Evolutionary conservation across 2,329 filamentous ascomycete genomes (phyloP).

Genomic region (Cercospora zeina): DNA sequence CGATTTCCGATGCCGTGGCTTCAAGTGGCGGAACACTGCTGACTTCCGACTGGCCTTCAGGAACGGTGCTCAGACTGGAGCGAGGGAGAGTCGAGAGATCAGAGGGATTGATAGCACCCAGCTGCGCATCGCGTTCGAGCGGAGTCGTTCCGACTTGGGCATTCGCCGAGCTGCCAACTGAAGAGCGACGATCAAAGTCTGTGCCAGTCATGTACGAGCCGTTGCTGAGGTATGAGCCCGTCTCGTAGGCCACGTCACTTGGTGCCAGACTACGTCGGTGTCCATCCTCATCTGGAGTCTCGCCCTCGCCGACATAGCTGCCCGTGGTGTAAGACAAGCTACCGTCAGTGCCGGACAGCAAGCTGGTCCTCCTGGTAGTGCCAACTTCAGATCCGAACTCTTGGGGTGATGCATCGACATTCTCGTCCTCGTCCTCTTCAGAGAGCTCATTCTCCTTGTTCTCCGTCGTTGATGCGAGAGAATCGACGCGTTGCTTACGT

Average conservation of each 20-base stretch:
- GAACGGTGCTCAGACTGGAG: slow-evolving; percentile 29
- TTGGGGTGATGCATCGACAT: slow-evolving; percentile 25
- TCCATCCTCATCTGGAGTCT: slow-evolving; percentile 34
- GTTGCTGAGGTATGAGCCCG: slow-evolving; percentile 50
- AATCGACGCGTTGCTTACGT: slow-evolving; percentile 35
- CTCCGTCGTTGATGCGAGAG: slow-evolving; percentile 19
- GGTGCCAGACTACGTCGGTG: slow-evolving; percentile 46
- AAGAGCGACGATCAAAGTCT: slow-evolving; percentile 49
- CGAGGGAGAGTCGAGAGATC: slow-evolving; percentile 21
- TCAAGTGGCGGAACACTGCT: slow-evolving; percentile 24
- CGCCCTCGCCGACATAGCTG: slow-evolving; percentile 33
- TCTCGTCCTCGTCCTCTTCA: slow-evolving; percentile 48
- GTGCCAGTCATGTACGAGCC: slow-evolving; percentile 53
- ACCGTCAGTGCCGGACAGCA: slow-evolving; percentile 29
- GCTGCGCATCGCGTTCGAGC: slow-evolving; percentile 32
- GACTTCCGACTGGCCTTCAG: slow-evolving; percentile 35
- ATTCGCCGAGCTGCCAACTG: slow-evolving; percentile 44
- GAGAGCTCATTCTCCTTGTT: slow-evolving; percentile 54
- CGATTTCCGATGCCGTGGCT: slow-evolving; percentile 22
- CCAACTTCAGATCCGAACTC: slow-evolving; percentile 30
- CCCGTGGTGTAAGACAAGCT: slow-evolving; percentile 34
- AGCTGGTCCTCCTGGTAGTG: slow-evolving; percentile 30
- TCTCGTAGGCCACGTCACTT: slow-evolving; percentile 50
- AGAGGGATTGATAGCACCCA: slow-evolving; percentile 25
- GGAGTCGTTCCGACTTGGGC: slow-evolving; percentile 37